phyloP scores from a whole-genome alignment of 2,329 filamentous ascomycete genomes.

The Celoporthe dispersa region DNA sequence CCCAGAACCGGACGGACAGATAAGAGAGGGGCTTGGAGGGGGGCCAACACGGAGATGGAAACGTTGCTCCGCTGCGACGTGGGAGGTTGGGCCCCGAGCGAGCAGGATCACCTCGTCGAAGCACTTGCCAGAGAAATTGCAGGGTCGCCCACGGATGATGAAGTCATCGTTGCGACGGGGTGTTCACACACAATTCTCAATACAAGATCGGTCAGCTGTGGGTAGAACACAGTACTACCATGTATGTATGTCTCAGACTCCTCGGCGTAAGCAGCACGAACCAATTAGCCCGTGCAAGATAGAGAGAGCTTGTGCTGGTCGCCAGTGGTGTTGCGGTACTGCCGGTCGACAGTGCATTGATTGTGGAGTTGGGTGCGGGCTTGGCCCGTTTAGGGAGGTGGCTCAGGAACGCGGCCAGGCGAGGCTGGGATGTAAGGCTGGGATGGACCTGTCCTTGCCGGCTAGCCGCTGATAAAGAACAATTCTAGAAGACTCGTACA shows the following conservation, averaged over 20 bases:
- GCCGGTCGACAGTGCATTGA: neutral
- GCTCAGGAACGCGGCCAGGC: neutral
- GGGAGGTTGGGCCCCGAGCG: neutral
- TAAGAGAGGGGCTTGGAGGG: constrained; percentile 1
- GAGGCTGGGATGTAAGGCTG: neutral
- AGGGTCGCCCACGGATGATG: neutral
- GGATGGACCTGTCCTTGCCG: constrained; percentile 5
- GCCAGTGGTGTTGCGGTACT: neutral
- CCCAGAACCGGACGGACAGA: neutral
- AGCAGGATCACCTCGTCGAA: neutral
- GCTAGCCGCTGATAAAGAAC: constrained; percentile 9
- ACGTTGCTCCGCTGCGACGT: neutral
- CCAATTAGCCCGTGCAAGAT: neutral
- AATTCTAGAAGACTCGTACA: neutral
- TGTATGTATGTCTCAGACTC: neutral
- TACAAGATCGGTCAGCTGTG: neutral
- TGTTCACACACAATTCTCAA: neutral
- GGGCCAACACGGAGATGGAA: neutral
- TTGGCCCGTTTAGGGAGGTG: constrained; percentile 16
- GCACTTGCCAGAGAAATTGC: neutral
- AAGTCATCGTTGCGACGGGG: neutral
- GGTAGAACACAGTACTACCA: neutral
- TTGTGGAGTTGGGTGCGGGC: neutral
- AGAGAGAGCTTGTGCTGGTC: neutral
- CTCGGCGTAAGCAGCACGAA: neutral